Base-by-base conservation (phyloP, 768 basidiomycete species). In the Scleroderma bovista region DNA sequence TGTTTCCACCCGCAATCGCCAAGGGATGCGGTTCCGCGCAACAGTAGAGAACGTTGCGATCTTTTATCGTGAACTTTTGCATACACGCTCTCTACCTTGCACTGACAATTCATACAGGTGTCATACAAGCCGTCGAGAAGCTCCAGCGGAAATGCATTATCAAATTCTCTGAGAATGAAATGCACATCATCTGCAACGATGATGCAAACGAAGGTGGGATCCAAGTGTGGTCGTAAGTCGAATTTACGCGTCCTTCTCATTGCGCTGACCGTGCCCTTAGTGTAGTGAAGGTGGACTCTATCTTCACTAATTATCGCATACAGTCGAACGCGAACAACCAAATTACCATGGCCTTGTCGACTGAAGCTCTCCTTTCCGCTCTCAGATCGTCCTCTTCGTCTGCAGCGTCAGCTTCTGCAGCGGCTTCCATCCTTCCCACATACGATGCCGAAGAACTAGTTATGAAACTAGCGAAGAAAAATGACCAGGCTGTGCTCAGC, bases 391-490 rank as follows among this genome's bases (percentile, higher is more conserved):
- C 78, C 1, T 72, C 79, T 2, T 64, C 77, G 2, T 75, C 78
- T 0, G 71, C 79, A 13, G 69, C 72, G 0, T 64, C 77, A 0
- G 66, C 75, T 1, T 58, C 64, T 2, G 22, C 57, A 10, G 65
- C 67, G 20, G 61, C 67, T 22, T 42, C 61, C 3, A 56, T 67
- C 31, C 37, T 67, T 1, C 67, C 65, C 3, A 45, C 62, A 26
- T 77, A 75, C 46, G 80, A 81, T 33, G 71, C 74, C 6, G 82
- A 82, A 22, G 83, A 89, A 36, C 77, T 88, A 31, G 75, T 86
- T 45, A 80, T 93, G 76, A 92, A 87, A 68, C 75, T 93, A 3
- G 87, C 90, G 11, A 94, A 94, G 73, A 90, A 90, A 68, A 82
- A 84, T 55, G 82, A 87, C 43, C 80, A 82, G 34, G 86, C 89